Evolutionary conservation across 106 monocot genomes (phyloP), one percentile per base, ranked within the genome.

Genomic region (Agapanthus africanus): DNA sequence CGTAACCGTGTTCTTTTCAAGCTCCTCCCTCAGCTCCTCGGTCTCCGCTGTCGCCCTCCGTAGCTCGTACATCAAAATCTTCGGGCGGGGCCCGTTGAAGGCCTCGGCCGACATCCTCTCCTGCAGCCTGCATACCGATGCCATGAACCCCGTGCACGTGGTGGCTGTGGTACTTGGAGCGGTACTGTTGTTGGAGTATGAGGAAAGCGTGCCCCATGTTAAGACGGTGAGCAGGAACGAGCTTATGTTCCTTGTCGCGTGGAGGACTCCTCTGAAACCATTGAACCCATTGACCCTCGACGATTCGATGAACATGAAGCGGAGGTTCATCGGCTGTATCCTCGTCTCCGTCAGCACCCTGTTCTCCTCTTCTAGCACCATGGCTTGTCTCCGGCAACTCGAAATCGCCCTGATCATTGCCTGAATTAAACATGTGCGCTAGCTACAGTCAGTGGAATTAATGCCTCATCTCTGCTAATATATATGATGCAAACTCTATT

Each of bases 241-340:
- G 80, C 90, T 85, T 15, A 81, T 90, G 54, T 87, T 90, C 44
- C 80, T 59, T 74, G 90, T 77, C 21, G 87, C 90, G 72, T 87
- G 77, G 0, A 94, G 90, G 13, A 85, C 87, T 14, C 90, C 94
- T 39, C 90, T 73, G 83, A 94, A 94, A 7, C 90, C 94, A 50
- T 90, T 90, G 82, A 93, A 93, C 2, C 93, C 93, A 7, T 82
- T 67, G 42, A 90, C 74, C 74, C 72, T 84, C 3, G 89, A 80
- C 61, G 37, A 40, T 59, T 35, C 70, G 51, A 39, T 47, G 46
- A 15, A 81, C 72, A 15, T 47, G 65, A 81, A 70, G 28, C 71
- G 81, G 49, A 82, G 82, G 13, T 77, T 72, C 60, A 77, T 64
- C 25, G 83, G 77, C 38, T 69, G 79, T 36, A 84, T 77, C 77